Base-by-base conservation (phyloP, 208 protist genomes). In the Balamuthia mandrillaris region DNA sequence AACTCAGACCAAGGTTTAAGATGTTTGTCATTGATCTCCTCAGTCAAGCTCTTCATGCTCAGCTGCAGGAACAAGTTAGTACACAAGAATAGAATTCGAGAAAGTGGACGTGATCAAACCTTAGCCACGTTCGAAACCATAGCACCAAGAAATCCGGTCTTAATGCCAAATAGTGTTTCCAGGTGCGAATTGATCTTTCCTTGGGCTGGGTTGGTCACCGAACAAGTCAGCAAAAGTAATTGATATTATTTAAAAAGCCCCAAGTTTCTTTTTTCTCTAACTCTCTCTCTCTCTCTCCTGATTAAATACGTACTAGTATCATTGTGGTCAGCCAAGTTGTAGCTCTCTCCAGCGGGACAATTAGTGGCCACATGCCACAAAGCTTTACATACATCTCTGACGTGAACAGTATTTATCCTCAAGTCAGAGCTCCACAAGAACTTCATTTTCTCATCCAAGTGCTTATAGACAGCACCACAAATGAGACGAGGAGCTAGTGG, bases 361-460 rank as follows among this genome's bases (percentile, higher is more conserved):
- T 60, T 75, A 33, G 47, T 56, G 52, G 88, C 58, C 29, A 96
- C 52, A 61, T 94, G 88, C 90, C 93, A 96, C 27, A 96, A 86
- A 16, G 94, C 95, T 9, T 87, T 86, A 42, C 84, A 90, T 2
- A 96, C 95, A 90, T 98, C 96, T 21, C 86, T 54, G 12, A 97
- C 95, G 77, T 98, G 96, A 24, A 97, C 95, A 9, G 96, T 98
- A 86, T 97, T 95, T n/a, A 96, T 87, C 41, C 89, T 78, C 24
- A 85, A 29, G 81, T 85, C 81, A 33, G 65, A 18, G 81, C 81
- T 47, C 94, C 95, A 97, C 9, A 97, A 85, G 58, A 96, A 94
- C 82, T 97, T 91, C 95, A 97, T 97, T 33, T 88, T 88, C 52
- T 97, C 91, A 33, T 85, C 88, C 10, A 93, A 58, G 33, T 88